Conservation (phyloP, 2,329 filamentous ascomycete species). For the Hymenoscyphus linearis region DNA sequence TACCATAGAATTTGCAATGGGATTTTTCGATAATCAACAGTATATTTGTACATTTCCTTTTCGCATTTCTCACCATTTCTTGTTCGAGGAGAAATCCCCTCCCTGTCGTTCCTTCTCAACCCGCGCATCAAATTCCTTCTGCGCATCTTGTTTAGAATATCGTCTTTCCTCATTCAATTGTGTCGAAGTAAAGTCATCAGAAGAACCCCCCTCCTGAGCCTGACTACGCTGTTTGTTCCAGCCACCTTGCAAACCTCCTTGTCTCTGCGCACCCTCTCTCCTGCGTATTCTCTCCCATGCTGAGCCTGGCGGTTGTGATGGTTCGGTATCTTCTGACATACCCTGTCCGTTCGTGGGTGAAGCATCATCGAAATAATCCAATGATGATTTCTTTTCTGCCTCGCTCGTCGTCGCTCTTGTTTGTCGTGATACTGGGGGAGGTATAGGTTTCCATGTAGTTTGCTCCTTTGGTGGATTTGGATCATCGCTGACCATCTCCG, state of each 20-base stretch:
- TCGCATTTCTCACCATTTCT: conserved; percentile 22
- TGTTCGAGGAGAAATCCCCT: conserved; percentile 23
- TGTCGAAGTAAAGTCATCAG: conserved; percentile 7
- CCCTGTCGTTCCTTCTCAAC: conserved; percentile 30
- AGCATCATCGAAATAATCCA: conserved; percentile 28
- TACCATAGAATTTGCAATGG: neutral
- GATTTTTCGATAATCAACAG: neutral
- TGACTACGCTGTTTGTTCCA: conserved; percentile 2
- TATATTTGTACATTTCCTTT: conserved; percentile 10
- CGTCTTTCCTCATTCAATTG: conserved; percentile 17
- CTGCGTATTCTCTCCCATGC: conserved; percentile 32
- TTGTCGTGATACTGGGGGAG: conserved; percentile 5
- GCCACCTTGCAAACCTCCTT: neutral
- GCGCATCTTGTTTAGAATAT: conserved; percentile 24
- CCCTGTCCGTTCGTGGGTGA: conserved; percentile 27
- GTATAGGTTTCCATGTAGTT: conserved; percentile 2
- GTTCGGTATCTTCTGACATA: conserved; percentile 13
- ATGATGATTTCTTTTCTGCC: conserved; percentile 14
- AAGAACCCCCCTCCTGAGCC: conserved; percentile 15
- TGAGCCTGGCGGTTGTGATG: conserved; percentile 19
- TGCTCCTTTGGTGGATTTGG: neutral
- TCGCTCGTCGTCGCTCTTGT: conserved; percentile 4
- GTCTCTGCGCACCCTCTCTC: conserved; percentile 13
- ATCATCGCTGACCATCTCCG: neutral
- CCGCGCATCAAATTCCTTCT: conserved; percentile 32